Evolutionary conservation across 306 rosid species (phyloP), one percentile per base, ranked within the genome.

Genomic region (Sicyos edulis): DNA sequence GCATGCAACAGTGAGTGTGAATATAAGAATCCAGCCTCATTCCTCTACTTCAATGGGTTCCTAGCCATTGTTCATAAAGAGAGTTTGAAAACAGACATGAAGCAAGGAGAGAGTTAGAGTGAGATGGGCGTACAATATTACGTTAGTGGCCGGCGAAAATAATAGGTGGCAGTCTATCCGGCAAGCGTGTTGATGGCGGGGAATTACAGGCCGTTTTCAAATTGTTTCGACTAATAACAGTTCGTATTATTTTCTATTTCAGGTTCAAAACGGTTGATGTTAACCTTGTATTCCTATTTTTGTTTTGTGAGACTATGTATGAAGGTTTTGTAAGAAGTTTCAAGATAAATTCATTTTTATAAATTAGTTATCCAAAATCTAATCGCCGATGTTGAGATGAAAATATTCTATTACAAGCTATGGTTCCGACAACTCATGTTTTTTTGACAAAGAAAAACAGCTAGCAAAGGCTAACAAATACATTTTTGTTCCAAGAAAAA

Each of bases 21-120:
- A 40, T 34, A 4, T n/a, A 62, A 62, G 50, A 62, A 37, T 34
- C 50, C 69, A n/a, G 15, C 69, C 21, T 62, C 49, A n/a, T 61
- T 61, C n/a, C 3, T 3, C 21, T 9, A 16, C 49, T 34, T 34
- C 14, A 34, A 61, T 61, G 68, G 8, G 61, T 21, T 17, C 11
- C 11, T 42, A 7, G 16, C 29, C 16, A 1, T 0, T 32, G 52
- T 63, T 37, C 70, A n/a, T 64, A n/a, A 64, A 64, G 53, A 64
- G 8, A 29, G 53, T 40, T 40, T 40, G 70, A 42, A 42, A 64
- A 64, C 52, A 42, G 42, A 24, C 50, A 11, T 64, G 53, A 64
- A 40, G 29, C 29, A 64, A 17, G 53, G 19, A 2, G 9, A 22
- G 3, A 3, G 61, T 10, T 12, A n/a, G n/a, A n/a, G n/a, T n/a